Evolutionary conservation across 768 basidiomycete genomes (phyloP).

Genomic region (Agaricus sinodeliciosus): DNA sequence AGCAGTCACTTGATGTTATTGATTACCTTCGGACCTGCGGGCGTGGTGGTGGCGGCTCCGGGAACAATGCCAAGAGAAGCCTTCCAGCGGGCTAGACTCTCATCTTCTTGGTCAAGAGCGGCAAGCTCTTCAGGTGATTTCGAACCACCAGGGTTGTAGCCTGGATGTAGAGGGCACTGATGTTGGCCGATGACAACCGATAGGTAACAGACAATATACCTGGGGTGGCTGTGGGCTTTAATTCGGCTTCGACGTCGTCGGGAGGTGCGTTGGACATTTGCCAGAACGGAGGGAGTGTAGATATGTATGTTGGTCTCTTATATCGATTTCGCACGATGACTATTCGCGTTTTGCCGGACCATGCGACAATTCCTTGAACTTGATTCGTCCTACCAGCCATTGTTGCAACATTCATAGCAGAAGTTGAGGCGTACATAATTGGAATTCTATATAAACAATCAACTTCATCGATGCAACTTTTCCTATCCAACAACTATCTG

Average conservation of each 20-base stretch:
- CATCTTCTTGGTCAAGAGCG: conserved; percentile 82
- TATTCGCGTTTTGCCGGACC: conserved; percentile 39
- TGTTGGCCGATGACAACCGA: not conserved
- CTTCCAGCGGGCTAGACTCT: conserved; percentile 94
- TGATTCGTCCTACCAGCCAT: not conserved
- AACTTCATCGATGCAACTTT: not conserved
- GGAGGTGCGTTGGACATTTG: conserved; percentile 52
- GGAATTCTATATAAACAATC: conserved; percentile 7
- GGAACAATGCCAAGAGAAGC: conserved; percentile 81
- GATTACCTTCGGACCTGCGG: conserved; percentile 60
- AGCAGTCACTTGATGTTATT: not conserved
- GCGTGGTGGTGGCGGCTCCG: conserved; percentile 27
- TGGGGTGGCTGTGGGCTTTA: conserved; percentile 61
- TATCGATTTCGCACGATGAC: conserved; percentile 71
- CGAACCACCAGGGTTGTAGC: conserved; percentile 65
- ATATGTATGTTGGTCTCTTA: conserved; percentile 15
- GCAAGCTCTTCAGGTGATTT: conserved; percentile 82
- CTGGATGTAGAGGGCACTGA: conserved; percentile 26
- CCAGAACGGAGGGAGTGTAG: conserved; percentile 12
- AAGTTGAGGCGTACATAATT: conserved; percentile 7
- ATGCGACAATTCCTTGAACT: not conserved
- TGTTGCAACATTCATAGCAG: not conserved
- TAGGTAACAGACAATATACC: conserved; percentile 25
- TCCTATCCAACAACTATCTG: not conserved
- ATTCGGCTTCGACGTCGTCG: conserved; percentile 52